Conservation (phyloP, 2,329 filamentous ascomycete species). For the Aspergillus pseudoviridinutans region DNA sequence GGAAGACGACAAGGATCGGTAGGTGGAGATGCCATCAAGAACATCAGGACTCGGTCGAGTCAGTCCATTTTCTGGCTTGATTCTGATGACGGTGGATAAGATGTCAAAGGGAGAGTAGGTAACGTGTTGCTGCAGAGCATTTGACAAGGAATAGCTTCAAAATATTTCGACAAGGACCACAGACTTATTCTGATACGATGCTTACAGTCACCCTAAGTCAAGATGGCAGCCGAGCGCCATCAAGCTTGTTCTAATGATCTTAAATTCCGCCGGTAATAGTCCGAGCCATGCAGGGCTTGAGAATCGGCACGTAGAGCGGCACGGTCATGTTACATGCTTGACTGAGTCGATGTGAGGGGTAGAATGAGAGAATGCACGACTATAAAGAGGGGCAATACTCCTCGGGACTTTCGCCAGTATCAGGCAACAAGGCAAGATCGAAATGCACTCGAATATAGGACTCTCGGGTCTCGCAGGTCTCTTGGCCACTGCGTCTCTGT, state of each 20-base stretch:
- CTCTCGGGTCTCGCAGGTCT: conserved; percentile 4
- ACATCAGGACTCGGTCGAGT: no score
- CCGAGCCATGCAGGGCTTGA: not conserved
- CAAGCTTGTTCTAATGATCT: not conserved
- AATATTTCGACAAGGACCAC: no score
- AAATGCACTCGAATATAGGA: conserved; percentile 2
- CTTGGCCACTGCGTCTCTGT: conserved; percentile 7
- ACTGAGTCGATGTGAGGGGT: not conserved
- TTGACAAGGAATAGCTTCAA: no score
- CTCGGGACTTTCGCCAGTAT: not conserved
- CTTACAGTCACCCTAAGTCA: not conserved
- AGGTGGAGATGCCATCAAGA: no score
- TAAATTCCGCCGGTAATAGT: not conserved
- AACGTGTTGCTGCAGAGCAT: no score
- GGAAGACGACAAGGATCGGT: not conserved
- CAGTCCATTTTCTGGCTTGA: no score
- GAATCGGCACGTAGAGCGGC: not conserved
- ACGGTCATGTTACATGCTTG: not conserved
- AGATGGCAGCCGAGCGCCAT: not conserved
- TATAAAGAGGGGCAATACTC: not conserved
- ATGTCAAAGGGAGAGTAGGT: no score
- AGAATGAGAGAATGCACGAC: not conserved
- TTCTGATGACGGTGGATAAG: no score
- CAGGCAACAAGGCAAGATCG: not conserved
- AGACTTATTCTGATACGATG: no score